These are phyloP conservation scores for Diplogelasinospora grovesii DNA, from an alignment of 495 filamentous ascomycete genomes.

Conservation along the genomic window DNA sequence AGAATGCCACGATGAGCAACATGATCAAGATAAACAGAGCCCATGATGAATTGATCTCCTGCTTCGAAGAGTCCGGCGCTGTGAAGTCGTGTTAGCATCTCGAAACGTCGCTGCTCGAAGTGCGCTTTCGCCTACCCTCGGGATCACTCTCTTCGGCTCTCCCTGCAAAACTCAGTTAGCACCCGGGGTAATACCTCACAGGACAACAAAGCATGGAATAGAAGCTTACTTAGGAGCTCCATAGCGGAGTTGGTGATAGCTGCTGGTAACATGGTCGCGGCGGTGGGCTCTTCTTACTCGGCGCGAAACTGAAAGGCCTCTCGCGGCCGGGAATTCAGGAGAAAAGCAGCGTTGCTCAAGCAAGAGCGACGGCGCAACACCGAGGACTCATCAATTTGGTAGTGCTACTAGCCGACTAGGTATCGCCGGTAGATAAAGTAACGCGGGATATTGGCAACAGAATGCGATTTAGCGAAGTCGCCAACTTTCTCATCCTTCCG, in stretches of 20 bases:
- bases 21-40: slow-evolving; percentile 92
- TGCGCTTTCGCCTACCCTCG: slow-evolving; percentile 35
- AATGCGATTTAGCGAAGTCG: slow-evolving; percentile 9
- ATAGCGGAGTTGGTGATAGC: slow-evolving; percentile 32
- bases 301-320: neutral
- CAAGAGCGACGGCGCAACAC: neutral
- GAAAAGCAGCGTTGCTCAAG: neutral
- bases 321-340: neutral
- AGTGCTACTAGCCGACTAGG: neutral
- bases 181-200: neutral
- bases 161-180: slow-evolving; percentile 29
- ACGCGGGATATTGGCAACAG: slow-evolving; percentile 5
- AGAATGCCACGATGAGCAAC: slow-evolving; percentile 87
- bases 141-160: slow-evolving; percentile 46
- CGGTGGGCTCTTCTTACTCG: too few relatives aligned
- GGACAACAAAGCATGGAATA: neutral
- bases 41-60: slow-evolving; percentile 93
- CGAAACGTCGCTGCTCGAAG: too few relatives aligned
- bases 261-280: slow-evolving; percentile 22
- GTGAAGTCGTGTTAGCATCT: slow-evolving; percentile 17
- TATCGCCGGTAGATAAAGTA: too few relatives aligned
- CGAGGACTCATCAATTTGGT: slow-evolving; percentile 9
- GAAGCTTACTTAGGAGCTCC: slow-evolving; percentile 36
- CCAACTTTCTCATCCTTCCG: slow-evolving; percentile 11
- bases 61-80: slow-evolving; percentile 51